Base-by-base conservation (phyloP, 2,329 filamentous ascomycete genomes). In the Alternaria solani region DNA sequence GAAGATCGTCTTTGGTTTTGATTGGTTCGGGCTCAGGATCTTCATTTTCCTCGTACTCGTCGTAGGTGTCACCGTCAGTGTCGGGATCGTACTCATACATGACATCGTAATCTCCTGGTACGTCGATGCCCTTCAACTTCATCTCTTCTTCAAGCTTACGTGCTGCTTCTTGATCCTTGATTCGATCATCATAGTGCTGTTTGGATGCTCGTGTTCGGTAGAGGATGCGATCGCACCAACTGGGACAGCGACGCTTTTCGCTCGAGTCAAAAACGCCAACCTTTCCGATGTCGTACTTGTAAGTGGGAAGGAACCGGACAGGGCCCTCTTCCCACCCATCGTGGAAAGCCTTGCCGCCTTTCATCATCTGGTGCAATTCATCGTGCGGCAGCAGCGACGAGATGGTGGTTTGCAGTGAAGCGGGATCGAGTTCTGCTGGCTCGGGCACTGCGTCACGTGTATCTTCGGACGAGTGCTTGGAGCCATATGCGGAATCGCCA, bases 251-350 rank as follows among this genome's bases (percentile, higher is more conserved):
- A 65, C 90, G 90, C 81, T 99, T 99, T 75, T 98, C 95, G 67
- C 94, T 97, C 0, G 94, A 93, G 79, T 99, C 96, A 75, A 97
- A 99, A 30, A 93, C 86, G 2, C 92, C 92, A 32, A 97, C 88
- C 30, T 91, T 96, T n/a, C 95, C 95, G 28, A 97, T 85, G 72
- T 99, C 96, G 69, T 99, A 99, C 78, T 99, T 99, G 79, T 99
- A 99, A 0, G 95, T 96, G 2, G 95, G 95, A 16, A 98, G 77
- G 72, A 99, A 99, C 1, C 87, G 87, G 57, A 99, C 94, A 0
- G 88, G 84, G 0, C 94, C 95, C 82, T 99, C 95, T 51, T 86
- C 86, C 94, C 95, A 99, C 1, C 94, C 94, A 63, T 97, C 92
- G 61, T 96, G 88, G 63, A 99, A 96, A 0, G 89, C 88, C 74